Percentiles rank a stretch among this genome's conserved stretches.
Conservation (phyloP, 2,329 filamentous ascomycete genomes). For the Mycosphaerella sp. region DNA sequence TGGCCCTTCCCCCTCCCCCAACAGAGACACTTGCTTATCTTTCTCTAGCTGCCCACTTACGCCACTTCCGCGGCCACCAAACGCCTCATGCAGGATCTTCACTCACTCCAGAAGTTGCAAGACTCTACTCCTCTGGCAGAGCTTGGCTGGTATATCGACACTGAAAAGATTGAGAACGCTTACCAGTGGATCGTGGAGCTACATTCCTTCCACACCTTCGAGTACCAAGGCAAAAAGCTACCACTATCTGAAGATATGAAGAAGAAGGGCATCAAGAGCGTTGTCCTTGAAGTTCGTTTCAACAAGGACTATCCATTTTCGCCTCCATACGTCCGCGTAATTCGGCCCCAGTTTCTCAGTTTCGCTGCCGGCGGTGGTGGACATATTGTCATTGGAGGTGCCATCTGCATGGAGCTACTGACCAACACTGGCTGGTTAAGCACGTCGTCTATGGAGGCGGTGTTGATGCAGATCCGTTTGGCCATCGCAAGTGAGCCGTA, state of each 20-base stretch:
- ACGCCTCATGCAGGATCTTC: constrained; percentile 59
- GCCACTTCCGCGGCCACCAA: constrained; percentile 57
- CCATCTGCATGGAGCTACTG: constrained; percentile 69
- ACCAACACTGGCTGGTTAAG: constrained; percentile 79
- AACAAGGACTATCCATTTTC: constrained; percentile 66
- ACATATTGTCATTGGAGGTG: constrained; percentile 76
- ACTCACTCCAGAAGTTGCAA: constrained; percentile 59
- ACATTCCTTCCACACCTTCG: constrained; percentile 59
- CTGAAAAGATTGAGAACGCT: constrained; percentile 59
- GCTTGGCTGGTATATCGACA: constrained; percentile 78
- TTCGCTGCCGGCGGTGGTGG: constrained; percentile 71
- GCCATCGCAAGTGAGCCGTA: constrained; percentile 68
- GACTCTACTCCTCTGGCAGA: constrained; percentile 53
- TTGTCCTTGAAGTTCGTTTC: constrained; percentile 79
- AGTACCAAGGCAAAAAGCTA: constrained; percentile 37
- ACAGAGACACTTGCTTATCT: too few relatives aligned
- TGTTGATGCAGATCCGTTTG: constrained; percentile 73
- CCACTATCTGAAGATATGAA: constrained; percentile 73
- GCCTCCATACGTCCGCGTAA: constrained; percentile 77
- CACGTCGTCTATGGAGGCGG: constrained; percentile 65
- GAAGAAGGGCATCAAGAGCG: constrained; percentile 51
- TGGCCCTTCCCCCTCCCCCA: too few relatives aligned
- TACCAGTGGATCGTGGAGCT: constrained; percentile 92
- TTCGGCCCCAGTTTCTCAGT: constrained; percentile 70
- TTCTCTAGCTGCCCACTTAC: constrained; percentile 50